A percentile compares a stretch with the other conserved stretches of the same genome.
Evolutionary conservation across 805 yeast species (phyloP).

Genomic region (Starmerella khaoyaiensis): DNA sequence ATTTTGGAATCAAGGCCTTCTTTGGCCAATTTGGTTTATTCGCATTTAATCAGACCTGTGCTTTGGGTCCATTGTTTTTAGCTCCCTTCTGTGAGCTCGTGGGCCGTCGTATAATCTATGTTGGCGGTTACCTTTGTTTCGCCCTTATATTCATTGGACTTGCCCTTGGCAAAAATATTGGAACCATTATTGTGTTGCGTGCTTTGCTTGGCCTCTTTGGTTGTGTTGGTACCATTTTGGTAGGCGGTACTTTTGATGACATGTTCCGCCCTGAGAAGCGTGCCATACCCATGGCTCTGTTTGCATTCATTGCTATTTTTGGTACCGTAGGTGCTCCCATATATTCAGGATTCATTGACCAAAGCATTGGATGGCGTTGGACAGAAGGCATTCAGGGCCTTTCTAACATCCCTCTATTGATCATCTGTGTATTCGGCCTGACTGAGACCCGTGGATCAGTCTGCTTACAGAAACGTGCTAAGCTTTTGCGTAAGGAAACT

Average conservation of each 20-base stretch:
- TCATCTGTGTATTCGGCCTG: slow-evolving; percentile 34
- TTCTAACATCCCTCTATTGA: slow-evolving; percentile 45
- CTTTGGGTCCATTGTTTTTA: slow-evolving; percentile 46
- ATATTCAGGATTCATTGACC: slow-evolving; percentile 46
- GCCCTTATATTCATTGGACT: slow-evolving; percentile 28
- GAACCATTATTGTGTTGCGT: slow-evolving; percentile 52
- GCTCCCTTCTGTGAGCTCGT: slow-evolving; percentile 49
- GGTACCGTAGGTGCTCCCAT: slow-evolving; percentile 66
- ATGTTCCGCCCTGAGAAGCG: slow-evolving; percentile 48
- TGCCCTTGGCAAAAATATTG: slow-evolving; percentile 45
- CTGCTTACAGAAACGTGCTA: slow-evolving; percentile 40
- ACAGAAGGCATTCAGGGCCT: slow-evolving; percentile 50
- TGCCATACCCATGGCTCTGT: slow-evolving; percentile 57
- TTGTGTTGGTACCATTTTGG: slow-evolving; percentile 60
- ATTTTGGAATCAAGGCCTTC: slow-evolving; percentile 53
- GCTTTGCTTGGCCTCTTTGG: slow-evolving; percentile 62
- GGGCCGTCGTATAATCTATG: slow-evolving; percentile 45
- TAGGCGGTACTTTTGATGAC: slow-evolving; percentile 68
- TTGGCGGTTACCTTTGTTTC: slow-evolving; percentile 40
- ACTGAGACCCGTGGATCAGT: slow-evolving; percentile 57
- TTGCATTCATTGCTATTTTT: slow-evolving; percentile 41
- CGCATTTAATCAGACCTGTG: slow-evolving; percentile 48
- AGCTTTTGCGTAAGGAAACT: slow-evolving; percentile 38
- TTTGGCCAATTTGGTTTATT: slow-evolving; percentile 48
- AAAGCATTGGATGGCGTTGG: slow-evolving; percentile 59